These are phyloP conservation scores for Nitzschia sp. DNA, from an alignment of 108 stramenopile species.

Conservation along the genomic window DNA sequence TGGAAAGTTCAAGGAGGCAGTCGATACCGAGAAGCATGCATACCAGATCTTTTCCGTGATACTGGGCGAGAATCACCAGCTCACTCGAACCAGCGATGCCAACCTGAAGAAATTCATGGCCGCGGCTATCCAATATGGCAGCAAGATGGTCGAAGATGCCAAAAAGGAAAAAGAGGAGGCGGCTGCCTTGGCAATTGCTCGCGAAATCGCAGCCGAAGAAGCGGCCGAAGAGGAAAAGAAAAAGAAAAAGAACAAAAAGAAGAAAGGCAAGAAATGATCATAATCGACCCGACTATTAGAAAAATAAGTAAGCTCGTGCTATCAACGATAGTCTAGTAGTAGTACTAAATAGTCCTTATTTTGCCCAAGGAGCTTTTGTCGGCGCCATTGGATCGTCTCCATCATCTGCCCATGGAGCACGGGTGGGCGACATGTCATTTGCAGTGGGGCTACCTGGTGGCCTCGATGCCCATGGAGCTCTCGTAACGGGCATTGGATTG, in stretches of 20 bases:
- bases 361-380: conserved; percentile 40
- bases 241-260: conserved; percentile 66
- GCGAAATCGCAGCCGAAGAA: conserved; percentile 68
- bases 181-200: conserved; percentile 72
- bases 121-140: conserved; percentile 65
- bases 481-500: conserved; percentile 10
- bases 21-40: conserved; percentile 64
- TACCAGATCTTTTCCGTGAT: conserved; percentile 51
- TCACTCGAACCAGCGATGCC: conserved; percentile 57
- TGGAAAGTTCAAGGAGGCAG: conserved; percentile 63
- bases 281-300: background rate
- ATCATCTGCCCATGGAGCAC: conserved; percentile 24
- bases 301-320: background rate
- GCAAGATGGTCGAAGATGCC: conserved; percentile 40
- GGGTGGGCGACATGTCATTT: conserved; percentile 10
- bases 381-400: conserved; percentile 8
- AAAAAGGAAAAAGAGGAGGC: conserved; percentile 52
- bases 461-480: conserved; percentile 25
- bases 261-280: conserved; percentile 39
- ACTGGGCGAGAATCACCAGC: conserved; percentile 66
- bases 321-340: no score
- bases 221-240: conserved; percentile 51
- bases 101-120: conserved; percentile 56
- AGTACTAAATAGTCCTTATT: conserved; percentile 2
- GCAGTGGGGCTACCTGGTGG: background rate